A percentile compares a stretch with the other conserved stretches of the same genome.
Evolutionary conservation across 2,329 filamentous ascomycete genomes (phyloP).

Genomic region (Cladophialophora psammophila): DNA sequence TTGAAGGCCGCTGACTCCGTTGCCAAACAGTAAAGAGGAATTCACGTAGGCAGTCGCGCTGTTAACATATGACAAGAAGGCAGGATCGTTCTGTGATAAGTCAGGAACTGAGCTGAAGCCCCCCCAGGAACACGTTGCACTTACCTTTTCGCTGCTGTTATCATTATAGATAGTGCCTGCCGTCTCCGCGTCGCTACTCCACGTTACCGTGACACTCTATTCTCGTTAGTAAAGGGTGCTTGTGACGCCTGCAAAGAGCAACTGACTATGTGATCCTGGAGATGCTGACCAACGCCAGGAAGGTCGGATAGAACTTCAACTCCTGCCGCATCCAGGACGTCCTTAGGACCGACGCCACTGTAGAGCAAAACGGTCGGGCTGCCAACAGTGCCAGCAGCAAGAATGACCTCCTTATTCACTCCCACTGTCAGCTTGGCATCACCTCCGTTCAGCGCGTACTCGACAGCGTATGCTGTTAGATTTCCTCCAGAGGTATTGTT

Average conservation of each 20-base stretch:
- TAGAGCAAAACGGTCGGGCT: conserved; percentile 71
- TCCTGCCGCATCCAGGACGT: conserved; percentile 61
- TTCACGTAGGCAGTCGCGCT: conserved; percentile 38
- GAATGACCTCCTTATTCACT: conserved; percentile 56
- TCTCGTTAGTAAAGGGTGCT: conserved; percentile 20
- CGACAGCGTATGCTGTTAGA: conserved; percentile 44
- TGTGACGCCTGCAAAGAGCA: conserved; percentile 28
- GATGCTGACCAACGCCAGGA: conserved; percentile 69
- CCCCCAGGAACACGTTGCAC: conserved; percentile 33
- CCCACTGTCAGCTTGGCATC: conserved; percentile 45
- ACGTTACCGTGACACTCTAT: conserved; percentile 45
- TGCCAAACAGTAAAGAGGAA: conserved; percentile 37
- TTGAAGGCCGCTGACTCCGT: conserved; percentile 19
- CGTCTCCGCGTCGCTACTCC: conserved; percentile 42
- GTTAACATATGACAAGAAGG: conserved; percentile 39
- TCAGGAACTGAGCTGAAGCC: background rate
- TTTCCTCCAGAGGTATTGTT: conserved; percentile 42
- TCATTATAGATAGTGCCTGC: conserved; percentile 45
- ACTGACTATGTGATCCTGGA: conserved; percentile 67
- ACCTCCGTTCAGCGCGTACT: conserved; percentile 45
- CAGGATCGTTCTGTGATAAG: conserved; percentile 24
- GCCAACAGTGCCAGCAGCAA: conserved; percentile 65
- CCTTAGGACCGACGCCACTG: conserved; percentile 66
- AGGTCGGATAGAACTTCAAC: conserved; percentile 64
- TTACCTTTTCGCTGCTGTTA: conserved; percentile 42